phyloP scores from a whole-genome alignment of 1,284 basidiomycete genomes.

The Apiotrichum akiyoshidainum region DNA sequence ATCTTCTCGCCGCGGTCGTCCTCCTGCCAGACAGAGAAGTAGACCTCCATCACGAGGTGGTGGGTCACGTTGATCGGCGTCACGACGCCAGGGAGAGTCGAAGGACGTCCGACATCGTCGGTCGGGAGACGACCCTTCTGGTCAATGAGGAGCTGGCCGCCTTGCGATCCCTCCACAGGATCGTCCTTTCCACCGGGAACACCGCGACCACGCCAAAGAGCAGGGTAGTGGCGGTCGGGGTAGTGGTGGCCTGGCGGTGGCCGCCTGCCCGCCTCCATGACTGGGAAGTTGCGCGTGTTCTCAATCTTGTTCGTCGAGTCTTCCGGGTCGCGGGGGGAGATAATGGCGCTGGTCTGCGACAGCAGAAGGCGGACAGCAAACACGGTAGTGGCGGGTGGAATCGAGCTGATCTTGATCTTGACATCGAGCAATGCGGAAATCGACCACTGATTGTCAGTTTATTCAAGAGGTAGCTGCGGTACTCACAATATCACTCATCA shows the following conservation, averaged over 20 bases:
- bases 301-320: slow-evolving; percentile 11
- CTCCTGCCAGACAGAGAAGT: slow-evolving; percentile 35
- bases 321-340: slow-evolving; percentile 24
- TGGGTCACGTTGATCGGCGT: slow-evolving; percentile 41
- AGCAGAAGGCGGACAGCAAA: slow-evolving; percentile 21
- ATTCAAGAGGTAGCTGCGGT: no score
- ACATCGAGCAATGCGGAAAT: slow-evolving; percentile 19
- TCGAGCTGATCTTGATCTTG: slow-evolving; percentile 12
- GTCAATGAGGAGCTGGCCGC: slow-evolving; percentile 9
- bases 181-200: slow-evolving; percentile 14
- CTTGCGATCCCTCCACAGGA: neutral
- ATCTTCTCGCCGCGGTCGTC: slow-evolving; percentile 20
- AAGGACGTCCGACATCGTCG: slow-evolving; percentile 25
- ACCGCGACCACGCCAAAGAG: slow-evolving; percentile 26
- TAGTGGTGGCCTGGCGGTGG: slow-evolving; percentile 16
- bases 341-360: slow-evolving; percentile 23
- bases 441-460: slow-evolving; percentile 18
- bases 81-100: slow-evolving; percentile 26
- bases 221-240: slow-evolving; percentile 10
- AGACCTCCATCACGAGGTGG: slow-evolving; percentile 32
- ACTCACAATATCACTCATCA: slow-evolving; percentile 24
- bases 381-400: slow-evolving; percentile 17
- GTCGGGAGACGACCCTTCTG: slow-evolving; percentile 23
- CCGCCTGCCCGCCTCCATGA: slow-evolving; percentile 21
- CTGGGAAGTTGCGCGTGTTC: slow-evolving; percentile 11